A percentile compares a stretch with the other conserved stretches of the same genome.
Conservation (phyloP, 179 eudicot species). For the Silene vulgaris region DNA sequence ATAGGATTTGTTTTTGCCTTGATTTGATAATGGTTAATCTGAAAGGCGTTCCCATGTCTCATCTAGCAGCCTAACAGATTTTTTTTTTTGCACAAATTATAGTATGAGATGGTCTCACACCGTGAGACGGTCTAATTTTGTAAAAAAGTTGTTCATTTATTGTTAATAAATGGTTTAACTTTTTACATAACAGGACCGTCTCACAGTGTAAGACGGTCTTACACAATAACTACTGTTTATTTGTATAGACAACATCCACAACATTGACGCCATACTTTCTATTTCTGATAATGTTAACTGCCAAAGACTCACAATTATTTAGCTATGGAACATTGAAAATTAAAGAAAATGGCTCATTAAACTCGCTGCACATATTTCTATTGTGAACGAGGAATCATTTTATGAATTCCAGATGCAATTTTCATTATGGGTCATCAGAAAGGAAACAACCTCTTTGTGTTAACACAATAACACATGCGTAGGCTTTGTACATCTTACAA, state of each 20-base stretch:
- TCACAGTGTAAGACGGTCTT: no score
- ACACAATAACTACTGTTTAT: background rate
- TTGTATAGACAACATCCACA: background rate
- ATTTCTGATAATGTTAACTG: background rate
- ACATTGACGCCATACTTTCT: background rate
- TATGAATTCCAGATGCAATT: background rate
- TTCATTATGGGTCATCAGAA: background rate
- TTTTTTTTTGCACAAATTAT: no score
- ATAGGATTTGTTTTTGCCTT: constrained; percentile 1
- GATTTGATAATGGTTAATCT: no score
- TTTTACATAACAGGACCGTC: no score
- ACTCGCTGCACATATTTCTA: background rate
- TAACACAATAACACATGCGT: background rate
- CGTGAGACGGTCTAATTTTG: no score
- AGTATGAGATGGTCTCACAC: no score
- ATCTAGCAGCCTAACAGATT: background rate
- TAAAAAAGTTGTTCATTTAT: no score
- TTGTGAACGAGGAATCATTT: background rate
- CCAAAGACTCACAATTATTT: background rate
- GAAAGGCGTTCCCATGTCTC: background rate
- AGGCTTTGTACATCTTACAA: background rate
- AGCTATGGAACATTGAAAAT: background rate
- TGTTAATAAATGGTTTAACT: no score
- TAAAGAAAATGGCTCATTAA: background rate
- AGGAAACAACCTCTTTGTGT: background rate